Base-by-base conservation (phyloP, 2,329 filamentous ascomycete genomes). In the Aspergillus aculeatus region DNA sequence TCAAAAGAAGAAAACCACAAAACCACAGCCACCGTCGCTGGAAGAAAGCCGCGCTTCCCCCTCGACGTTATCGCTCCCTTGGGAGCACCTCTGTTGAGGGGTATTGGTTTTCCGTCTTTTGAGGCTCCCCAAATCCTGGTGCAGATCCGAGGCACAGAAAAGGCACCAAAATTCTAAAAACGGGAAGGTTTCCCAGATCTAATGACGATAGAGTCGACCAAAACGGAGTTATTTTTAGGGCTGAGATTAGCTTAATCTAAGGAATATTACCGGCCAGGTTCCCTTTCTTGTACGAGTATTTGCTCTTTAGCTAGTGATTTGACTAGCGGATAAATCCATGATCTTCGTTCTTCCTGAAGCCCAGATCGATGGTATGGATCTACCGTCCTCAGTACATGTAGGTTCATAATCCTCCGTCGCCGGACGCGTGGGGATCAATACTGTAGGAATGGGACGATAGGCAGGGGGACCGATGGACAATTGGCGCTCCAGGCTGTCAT, bases 1-100 rank as follows among this genome's bases (percentile, higher is more conserved):
- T 23, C 69, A 74, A 35, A 64, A 66, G 49, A 63, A 57, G 55
- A 65, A 58, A 55, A 65, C 62, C 14, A 44, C 38, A 44, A 58
- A 55, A 65, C 62, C 14, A 44, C 38, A 44, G 32, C 38, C 38
- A 19, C 38, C 14, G 16, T 7, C 16, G 38, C 38, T n/a, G 38
- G 14, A 6, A 19, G 16, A 44, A 44, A 19, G 38, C 38, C 38
- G 38, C 16, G 38, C 38, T 44, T 19, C 10, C 16, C 16, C 7
- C 38, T n/a, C 7, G 32, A 19, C 38, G 16, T 19, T n/a, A 2
- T 16, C 38, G 16, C 38, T 35, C 32, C 32, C 5, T 4, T 16
- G 11, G 12, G 5, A 35, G 32, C 32, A 12, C 4, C 14, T 44
- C 16, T 16, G 38, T 44, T 44, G 14, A 14, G 38, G 38, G 14